Percentiles rank a stretch among this genome's conserved stretches.
phyloP scores from a whole-genome alignment of 768 basidiomycete genomes.

The Trametes cingulata region DNA sequence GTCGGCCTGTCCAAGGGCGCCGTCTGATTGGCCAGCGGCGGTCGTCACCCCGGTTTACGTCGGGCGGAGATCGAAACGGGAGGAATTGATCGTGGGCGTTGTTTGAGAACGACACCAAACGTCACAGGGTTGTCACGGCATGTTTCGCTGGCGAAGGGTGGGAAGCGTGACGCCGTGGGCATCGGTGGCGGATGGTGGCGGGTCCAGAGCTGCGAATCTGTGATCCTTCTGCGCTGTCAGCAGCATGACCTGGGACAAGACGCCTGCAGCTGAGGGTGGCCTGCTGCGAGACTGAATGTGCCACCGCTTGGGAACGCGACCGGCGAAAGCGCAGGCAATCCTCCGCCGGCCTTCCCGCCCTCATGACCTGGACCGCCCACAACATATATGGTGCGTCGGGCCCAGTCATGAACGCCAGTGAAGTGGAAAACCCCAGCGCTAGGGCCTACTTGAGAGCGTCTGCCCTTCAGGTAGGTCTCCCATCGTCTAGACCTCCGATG shows the following conservation, averaged over 20 bases:
- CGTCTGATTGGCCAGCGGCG: conserved; percentile 17
- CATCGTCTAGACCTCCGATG: too few species aligned
- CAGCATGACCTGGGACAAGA: not conserved
- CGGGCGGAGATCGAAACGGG: conserved; percentile 16
- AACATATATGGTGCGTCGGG: conserved; percentile 1
- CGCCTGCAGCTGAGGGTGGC: not conserved
- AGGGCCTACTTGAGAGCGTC: too few species aligned
- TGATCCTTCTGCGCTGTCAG: not conserved
- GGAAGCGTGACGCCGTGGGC: conserved; percentile 11
- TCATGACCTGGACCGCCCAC: conserved; percentile 2
- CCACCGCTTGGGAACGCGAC: conserved; percentile 10
- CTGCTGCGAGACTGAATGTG: not conserved
- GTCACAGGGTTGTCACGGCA: conserved; percentile 15
- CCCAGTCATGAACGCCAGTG: not conserved
- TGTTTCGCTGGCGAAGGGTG: not conserved
- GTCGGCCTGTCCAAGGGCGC: conserved; percentile 16
- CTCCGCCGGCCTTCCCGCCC: conserved; percentile 9
- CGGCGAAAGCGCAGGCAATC: conserved; percentile 1
- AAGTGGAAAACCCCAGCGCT: not conserved
- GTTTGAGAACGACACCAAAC: conserved; percentile 7
- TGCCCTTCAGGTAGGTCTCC: too few species aligned
- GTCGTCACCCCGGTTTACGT: conserved; percentile 17
- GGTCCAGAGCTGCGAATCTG: conserved; percentile 9
- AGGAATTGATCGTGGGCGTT: conserved; percentile 11
- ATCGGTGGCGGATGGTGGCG: conserved; percentile 14